phyloP scores from a whole-genome alignment of 306 rosid species.

The Rosa persica region DNA sequence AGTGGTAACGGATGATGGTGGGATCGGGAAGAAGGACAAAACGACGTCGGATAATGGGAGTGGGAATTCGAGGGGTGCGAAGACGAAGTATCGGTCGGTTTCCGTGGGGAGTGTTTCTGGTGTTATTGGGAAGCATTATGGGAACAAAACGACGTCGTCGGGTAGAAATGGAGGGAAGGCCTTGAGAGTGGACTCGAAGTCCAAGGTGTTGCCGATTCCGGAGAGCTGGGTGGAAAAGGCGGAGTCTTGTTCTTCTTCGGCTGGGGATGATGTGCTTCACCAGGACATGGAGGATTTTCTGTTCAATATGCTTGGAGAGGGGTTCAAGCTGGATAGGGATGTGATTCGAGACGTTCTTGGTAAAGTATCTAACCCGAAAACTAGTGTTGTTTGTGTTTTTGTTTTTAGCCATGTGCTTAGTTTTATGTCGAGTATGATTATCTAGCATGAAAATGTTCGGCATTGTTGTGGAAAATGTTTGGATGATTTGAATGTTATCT shows the following conservation, averaged over 20 bases:
- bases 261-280: conserved; percentile 37
- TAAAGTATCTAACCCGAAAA: conserved; percentile 22
- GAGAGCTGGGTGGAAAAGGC: conserved; percentile 45
- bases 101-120: conserved; percentile 71
- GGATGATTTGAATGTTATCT: neutral
- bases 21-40: neutral
- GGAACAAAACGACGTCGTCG: conserved; percentile 32
- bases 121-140: conserved; percentile 54
- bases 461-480: neutral
- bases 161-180: conserved; percentile 34
- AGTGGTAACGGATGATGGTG: conserved; percentile 20
- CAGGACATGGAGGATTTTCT: conserved; percentile 76
- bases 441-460: neutral
- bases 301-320: conserved; percentile 76
- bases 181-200: conserved; percentile 40
- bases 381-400: neutral
- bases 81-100: conserved; percentile 46
- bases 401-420: neutral
- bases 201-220: conserved; percentile 42
- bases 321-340: conserved; percentile 64
- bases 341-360: conserved; percentile 75
- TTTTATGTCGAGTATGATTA: neutral
- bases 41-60: neutral
- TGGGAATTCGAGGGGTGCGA: conserved; percentile 27
- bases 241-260: conserved; percentile 16